Percentiles rank a stretch among this genome's conserved stretches.
Evolutionary conservation across 2,329 filamentous ascomycete species (phyloP).

Genomic region (Rhinocladiella mackenziei): DNA sequence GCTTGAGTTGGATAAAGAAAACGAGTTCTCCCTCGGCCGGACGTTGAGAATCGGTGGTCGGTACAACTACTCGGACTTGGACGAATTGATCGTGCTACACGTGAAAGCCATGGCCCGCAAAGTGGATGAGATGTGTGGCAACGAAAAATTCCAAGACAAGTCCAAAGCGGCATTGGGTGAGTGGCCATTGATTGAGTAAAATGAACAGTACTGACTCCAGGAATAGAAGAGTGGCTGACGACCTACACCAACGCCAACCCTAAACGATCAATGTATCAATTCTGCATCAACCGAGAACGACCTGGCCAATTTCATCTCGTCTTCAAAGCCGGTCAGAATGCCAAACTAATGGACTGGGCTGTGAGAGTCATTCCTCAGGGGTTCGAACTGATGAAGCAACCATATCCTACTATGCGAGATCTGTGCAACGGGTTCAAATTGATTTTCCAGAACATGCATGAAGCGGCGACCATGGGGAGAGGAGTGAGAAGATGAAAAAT

Average conservation of each 20-base stretch:
- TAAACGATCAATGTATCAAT: slow-evolving; percentile 86
- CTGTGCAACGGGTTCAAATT: slow-evolving; percentile 97
- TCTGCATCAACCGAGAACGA: slow-evolving; percentile 88
- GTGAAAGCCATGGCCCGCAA: slow-evolving; percentile 97
- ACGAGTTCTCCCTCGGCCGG: slow-evolving; percentile 88
- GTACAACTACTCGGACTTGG: slow-evolving; percentile 90
- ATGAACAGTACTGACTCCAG: slow-evolving; percentile 7
- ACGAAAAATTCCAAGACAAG: slow-evolving; percentile 87
- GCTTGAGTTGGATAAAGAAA: slow-evolving; percentile 92
- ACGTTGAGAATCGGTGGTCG: slow-evolving; percentile 80
- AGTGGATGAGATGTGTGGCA: slow-evolving; percentile 89
- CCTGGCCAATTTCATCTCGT: slow-evolving; percentile 93
- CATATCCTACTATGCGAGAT: slow-evolving; percentile 91
- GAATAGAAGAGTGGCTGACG: slow-evolving; percentile 82
- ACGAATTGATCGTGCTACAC: slow-evolving; percentile 94
- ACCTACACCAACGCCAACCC: slow-evolving; percentile 97
- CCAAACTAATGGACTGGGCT: slow-evolving; percentile 70
- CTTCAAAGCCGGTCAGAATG: slow-evolving; percentile 83
- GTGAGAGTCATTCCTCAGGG: slow-evolving; percentile 91
- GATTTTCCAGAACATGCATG: slow-evolving; percentile 63
- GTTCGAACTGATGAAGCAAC: slow-evolving; percentile 81
- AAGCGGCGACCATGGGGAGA: slow-evolving; percentile 14
- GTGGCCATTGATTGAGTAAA: slow-evolving; percentile 35
- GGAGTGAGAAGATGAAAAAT: slow-evolving; percentile 14
- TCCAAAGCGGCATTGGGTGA: slow-evolving; percentile 79